Conservation (phyloP, 257 asterid species). For the Plantago ovata region DNA sequence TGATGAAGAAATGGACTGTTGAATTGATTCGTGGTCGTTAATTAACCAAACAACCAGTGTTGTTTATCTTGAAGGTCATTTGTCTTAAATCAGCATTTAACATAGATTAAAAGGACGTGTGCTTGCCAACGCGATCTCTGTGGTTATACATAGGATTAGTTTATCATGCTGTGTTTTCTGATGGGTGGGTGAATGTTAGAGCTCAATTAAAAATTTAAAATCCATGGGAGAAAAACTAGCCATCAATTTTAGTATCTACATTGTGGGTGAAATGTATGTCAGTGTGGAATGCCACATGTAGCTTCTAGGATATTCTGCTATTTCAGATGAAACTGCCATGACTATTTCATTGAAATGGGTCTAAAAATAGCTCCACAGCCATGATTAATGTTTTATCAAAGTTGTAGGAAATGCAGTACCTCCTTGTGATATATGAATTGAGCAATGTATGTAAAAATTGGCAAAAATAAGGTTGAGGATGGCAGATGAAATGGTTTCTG, state of each 20-base stretch:
- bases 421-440: not conserved
- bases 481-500: not conserved
- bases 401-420: not conserved
- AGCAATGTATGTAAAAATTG: not conserved
- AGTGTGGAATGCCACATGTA: not conserved
- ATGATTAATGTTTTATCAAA: not conserved
- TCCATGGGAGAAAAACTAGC: too few relatives aligned
- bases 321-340: not conserved
- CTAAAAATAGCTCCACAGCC: not conserved
- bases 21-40: not conserved
- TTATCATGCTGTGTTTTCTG: too few relatives aligned
- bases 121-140: not conserved
- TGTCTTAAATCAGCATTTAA: not conserved
- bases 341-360: not conserved
- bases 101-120: not conserved
- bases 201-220: too few relatives aligned
- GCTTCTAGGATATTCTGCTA: not conserved
- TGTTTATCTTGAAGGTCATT: not conserved
- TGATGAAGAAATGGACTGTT: not conserved
- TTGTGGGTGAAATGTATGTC: too few relatives aligned
- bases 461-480: not conserved
- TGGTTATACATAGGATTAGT: too few relatives aligned
- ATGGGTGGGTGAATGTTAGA: too few relatives aligned
- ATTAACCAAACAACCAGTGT: not conserved
- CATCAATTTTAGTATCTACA: too few relatives aligned